These are phyloP conservation scores for Erucastrum elatum DNA, from an alignment of 345 rosid species.

Conservation along the genomic window DNA sequence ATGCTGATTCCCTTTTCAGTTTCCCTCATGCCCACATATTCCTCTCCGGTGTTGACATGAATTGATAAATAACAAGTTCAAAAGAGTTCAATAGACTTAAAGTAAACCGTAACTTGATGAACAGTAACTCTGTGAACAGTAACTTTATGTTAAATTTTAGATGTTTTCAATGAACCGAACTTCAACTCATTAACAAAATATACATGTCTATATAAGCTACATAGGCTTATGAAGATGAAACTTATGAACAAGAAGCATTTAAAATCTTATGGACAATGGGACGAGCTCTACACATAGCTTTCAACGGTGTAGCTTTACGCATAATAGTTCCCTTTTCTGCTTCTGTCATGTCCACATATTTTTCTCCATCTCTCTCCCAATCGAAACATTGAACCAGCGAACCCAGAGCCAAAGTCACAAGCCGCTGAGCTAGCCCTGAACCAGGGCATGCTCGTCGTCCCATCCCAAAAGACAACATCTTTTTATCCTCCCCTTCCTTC, in stretches of 20 bases:
- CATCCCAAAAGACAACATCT: conserved; percentile 45
- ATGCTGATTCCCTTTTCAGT: conserved; percentile 29
- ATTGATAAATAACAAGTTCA: too few relatives aligned
- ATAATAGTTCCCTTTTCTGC: conserved; percentile 33
- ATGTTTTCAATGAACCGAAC: too few relatives aligned
- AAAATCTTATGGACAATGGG: conserved; percentile 20
- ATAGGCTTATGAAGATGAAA: background rate
- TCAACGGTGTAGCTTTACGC: conserved; percentile 37
- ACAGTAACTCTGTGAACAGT: too few relatives aligned
- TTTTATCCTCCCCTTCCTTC: conserved; percentile 26
- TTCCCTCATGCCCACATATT: conserved; percentile 41
- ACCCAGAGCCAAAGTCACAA: conserved; percentile 42
- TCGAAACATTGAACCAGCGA: conserved; percentile 50
- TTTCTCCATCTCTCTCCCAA: conserved; percentile 26
- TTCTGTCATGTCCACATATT: conserved; percentile 41
- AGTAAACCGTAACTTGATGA: too few relatives aligned
- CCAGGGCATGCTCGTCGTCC: conserved; percentile 45
- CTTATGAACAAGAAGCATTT: background rate
- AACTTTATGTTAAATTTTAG: too few relatives aligned
- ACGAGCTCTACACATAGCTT: conserved; percentile 42
- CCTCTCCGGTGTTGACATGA: conserved; percentile 8
- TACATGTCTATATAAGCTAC: too few relatives aligned
- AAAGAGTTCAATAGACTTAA: too few relatives aligned
- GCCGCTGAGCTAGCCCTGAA: conserved; percentile 40
- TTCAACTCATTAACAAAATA: too few relatives aligned